Evolutionary conservation across 805 yeast genomes (phyloP), one percentile per base, ranked within the genome.

Genomic region (Priceomyces melissophilus): DNA sequence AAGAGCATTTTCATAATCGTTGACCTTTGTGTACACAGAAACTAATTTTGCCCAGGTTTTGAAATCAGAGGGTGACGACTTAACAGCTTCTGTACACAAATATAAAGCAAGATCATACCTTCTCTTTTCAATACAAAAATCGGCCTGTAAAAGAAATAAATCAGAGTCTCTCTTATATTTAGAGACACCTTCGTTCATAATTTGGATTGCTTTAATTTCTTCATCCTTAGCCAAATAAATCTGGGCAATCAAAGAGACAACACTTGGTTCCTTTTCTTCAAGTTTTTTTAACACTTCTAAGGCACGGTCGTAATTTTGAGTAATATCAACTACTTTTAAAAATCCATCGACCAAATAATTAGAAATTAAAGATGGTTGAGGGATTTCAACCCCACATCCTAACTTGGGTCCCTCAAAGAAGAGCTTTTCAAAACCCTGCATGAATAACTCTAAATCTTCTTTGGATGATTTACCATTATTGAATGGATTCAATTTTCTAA

Each of bases 401-500:
- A 84, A 57, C 44, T 71, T 75, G 15, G 79, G 72, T 10, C 96
- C 96, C 27, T 75, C 73, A 49, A 65, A 67, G 56, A 83, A 88
- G 43, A 88, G 71, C 39, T 63, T 57, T 58, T 82, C 88, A 57
- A 85, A 85, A 1, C 82, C 86, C 15, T 66, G 64, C 39, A 87
- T 58, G 55, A 87, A 87, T 39, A 63, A 59, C 20, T 58, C 53
- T 46, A 69, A 54, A 28, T 66, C 52, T 33, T 54, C 57, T 40
- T 65, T 64, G 2, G 83, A 80, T 10, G 71, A 62, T 25, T 67
- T 72, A 8, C 67, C 65, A 26, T 63, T 65, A 20, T 71, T 56
- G 45, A 93, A 76, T 3, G 97, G 97, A 52, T 88, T 84, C 42
- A 87, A 71, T 44, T 84, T 80, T 49, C 96, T 77, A 30, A 93